These are phyloP conservation scores for Debaryomyces castellii DNA, from an alignment of 805 yeast species.

Conservation along the genomic window DNA sequence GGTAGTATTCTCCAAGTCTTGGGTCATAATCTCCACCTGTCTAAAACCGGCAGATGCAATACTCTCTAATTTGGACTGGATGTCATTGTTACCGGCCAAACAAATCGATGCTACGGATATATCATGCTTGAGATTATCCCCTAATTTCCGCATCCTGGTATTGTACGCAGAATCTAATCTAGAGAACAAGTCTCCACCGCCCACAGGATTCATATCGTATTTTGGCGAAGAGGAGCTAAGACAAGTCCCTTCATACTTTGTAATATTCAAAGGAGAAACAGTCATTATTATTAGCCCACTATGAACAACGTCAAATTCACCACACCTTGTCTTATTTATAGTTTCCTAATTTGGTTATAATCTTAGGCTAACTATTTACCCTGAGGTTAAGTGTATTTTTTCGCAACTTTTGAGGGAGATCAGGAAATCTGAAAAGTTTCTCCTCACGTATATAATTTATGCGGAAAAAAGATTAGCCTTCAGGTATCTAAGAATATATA, in stretches of 20 bases:
- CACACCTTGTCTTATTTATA: background rate
- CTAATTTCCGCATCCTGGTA: background rate
- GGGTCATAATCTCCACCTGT: conserved; percentile 13
- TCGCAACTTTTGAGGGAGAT: background rate
- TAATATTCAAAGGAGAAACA: background rate
- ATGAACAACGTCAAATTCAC: background rate
- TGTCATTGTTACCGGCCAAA: conserved; percentile 8
- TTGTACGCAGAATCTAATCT: background rate
- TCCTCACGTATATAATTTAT: background rate
- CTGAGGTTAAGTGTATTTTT: background rate
- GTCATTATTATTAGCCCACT: background rate
- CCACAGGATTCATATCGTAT: background rate
- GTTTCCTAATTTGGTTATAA: background rate
- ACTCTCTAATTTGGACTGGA: conserved; percentile 13
- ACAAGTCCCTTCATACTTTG: background rate
- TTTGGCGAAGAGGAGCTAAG: background rate
- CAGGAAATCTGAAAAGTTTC: background rate
- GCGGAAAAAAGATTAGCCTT: background rate
- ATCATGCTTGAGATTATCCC: conserved; percentile 1
- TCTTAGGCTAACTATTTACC: conserved; percentile 1
- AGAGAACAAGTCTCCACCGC: background rate
- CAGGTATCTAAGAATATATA: background rate
- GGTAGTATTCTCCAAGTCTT: conserved; percentile 11
- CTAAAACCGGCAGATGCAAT: conserved; percentile 13
- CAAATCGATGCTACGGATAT: conserved; percentile 11